A percentile compares a stretch with the other conserved stretches of the same genome.
phyloP scores from a whole-genome alignment of 306 rosid species.

The Corylus heterophylla region DNA sequence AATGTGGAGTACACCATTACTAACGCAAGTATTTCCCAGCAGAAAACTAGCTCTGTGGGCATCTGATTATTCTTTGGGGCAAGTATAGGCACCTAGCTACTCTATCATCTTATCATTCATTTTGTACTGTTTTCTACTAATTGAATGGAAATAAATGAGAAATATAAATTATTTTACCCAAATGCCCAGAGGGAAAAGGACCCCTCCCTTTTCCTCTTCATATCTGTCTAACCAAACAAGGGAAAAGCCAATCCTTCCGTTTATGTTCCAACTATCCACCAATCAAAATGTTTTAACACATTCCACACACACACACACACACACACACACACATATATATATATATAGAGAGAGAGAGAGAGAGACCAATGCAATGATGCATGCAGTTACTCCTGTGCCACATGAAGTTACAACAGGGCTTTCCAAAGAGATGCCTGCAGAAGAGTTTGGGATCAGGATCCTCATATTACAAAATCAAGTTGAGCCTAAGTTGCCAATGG shows the following conservation, averaged over 20 bases:
- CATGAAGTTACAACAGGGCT: slow-evolving; percentile 73
- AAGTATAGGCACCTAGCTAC: neutral
- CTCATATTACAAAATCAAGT: neutral
- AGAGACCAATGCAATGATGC: slow-evolving; percentile 85
- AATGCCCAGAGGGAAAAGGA: neutral
- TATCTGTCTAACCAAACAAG: neutral
- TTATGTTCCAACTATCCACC: neutral
- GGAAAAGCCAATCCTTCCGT: neutral
- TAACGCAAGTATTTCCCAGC: neutral
- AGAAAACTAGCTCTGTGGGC: neutral
- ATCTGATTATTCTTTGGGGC: neutral
- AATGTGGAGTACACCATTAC: no score
- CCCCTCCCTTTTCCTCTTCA: neutral
- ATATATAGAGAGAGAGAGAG: slow-evolving; percentile 8
- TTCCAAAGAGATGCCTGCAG: slow-evolving; percentile 82
- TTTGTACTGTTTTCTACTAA: neutral
- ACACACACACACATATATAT: neutral
- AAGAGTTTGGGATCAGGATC: slow-evolving; percentile 8
- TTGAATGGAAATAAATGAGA: neutral
- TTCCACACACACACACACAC: no score
- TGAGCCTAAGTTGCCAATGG: neutral
- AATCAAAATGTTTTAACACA: neutral
- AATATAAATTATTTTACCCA: neutral
- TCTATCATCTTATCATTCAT: neutral
- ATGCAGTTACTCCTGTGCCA: slow-evolving; percentile 94